Base-by-base conservation (phyloP, 768 basidiomycete genomes). In the Agaricus bisporus region DNA sequence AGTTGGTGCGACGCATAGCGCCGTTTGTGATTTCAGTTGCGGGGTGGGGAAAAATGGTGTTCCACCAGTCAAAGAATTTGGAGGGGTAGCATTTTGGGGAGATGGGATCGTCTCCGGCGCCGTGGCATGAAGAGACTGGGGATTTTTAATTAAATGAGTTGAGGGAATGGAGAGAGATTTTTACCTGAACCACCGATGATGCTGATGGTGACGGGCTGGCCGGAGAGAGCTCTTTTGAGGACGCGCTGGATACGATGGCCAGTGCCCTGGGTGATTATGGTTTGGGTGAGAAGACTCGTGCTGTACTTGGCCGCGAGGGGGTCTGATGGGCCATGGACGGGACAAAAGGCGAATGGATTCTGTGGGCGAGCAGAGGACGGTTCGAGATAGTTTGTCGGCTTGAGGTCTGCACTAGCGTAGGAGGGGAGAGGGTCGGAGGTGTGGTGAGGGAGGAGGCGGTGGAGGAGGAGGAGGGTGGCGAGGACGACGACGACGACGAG, bases 31-130 rank as follows among this genome's bases (percentile, higher is more conserved):
- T 80, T 67, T 98, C 95, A 10, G 95, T 93, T 1, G 94, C 95
- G 0, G 95, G 95, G 68, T 99, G 92, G 0, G 95, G 97, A 71
- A 99, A 99, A n/a, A 98, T 82, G 50, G 76, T 79, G 70, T 95
- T 92, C 91, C 95, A 97, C 95, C 97, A 99, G 48, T 86, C 75
- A 75, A 98, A 98, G 73, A 98, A 91, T 49, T 83, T 82, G n/a
- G 89, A 85, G 1, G 97, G 95, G 69, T 98, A 99, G 67, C 95
- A 95, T 58, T 70, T 70, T 0, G 88, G 76, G 0, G 90, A 81
- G 52, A 97, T 75, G 4, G 91, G 92, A 66, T 95, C 90, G 63
- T 95, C 87, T 1, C 94, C 95, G 8, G 93, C 87, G 18, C 95
- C 94, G 63, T 95, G 89, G 65, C 94, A 98, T 1, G 94, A 83